These are phyloP conservation scores for Entomortierella lignicola DNA, from an alignment of 192 early-diverging fungal species.

Conservation along the genomic window DNA sequence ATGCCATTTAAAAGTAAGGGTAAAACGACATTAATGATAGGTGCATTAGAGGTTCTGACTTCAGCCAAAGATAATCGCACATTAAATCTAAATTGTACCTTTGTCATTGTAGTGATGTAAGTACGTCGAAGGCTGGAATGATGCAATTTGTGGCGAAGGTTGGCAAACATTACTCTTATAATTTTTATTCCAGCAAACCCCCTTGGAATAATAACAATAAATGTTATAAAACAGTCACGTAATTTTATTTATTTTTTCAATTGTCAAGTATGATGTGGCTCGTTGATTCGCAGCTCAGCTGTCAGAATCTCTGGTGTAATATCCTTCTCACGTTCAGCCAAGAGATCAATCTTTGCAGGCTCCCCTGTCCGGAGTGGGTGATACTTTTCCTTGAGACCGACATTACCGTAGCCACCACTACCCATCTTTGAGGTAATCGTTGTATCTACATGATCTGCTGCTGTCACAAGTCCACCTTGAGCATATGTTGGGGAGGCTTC, in stretches of 20 bases:
- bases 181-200: too few relatives aligned
- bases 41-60: too few relatives aligned
- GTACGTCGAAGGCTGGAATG: slow-evolving; percentile 1
- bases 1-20: not conserved
- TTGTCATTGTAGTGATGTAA: slow-evolving; percentile 23
- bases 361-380: slow-evolving; percentile 7
- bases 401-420: slow-evolving; percentile 4
- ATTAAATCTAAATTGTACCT: slow-evolving; percentile 12
- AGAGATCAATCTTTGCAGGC: slow-evolving; percentile 6
- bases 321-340: not conserved
- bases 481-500: not conserved
- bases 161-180: slow-evolving; percentile 20
- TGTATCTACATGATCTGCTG: slow-evolving; percentile 5
- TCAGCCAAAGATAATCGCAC: too few relatives aligned
- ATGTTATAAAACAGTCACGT: slow-evolving; percentile 1
- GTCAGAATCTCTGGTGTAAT: slow-evolving; percentile 13
- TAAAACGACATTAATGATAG: not conserved
- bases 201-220: not conserved
- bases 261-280: slow-evolving; percentile 12
- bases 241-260: slow-evolving; percentile 2
- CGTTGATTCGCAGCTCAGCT: slow-evolving; percentile 24
- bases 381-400: slow-evolving; percentile 12
- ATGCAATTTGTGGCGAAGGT: slow-evolving; percentile 10
- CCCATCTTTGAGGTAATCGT: not conserved
- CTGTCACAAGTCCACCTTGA: slow-evolving; percentile 14